These are phyloP conservation scores for Nephelium lappaceum DNA, from an alignment of 345 rosid genomes.

Conservation along the genomic window DNA sequence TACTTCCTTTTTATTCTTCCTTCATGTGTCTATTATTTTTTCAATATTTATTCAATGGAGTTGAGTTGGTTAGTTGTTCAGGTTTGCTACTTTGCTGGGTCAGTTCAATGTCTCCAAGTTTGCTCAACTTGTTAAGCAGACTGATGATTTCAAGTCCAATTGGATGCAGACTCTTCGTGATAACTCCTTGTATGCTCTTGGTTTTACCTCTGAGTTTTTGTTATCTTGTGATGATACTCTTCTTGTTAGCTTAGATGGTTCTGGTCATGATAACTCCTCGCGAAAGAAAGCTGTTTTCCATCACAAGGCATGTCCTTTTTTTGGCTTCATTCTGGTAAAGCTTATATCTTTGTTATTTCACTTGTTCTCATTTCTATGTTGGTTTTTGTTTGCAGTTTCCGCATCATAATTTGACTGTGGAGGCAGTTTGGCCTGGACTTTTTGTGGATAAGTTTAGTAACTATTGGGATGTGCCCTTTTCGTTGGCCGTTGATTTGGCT, in stretches of 20 bases:
- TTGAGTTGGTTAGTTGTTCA: conserved; percentile 20
- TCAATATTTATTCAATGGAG: not conserved
- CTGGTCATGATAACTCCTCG: conserved; percentile 34
- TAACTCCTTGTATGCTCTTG: conserved; percentile 73
- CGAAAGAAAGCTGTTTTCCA: conserved; percentile 72
- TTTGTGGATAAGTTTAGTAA: conserved; percentile 62
- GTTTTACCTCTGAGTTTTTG: conserved; percentile 69
- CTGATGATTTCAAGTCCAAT: conserved; percentile 34
- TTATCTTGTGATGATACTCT: conserved; percentile 71
- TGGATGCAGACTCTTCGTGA: conserved; percentile 48
- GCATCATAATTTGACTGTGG: conserved; percentile 60
- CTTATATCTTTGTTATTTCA: not conserved
- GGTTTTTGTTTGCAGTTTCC: conserved; percentile 58
- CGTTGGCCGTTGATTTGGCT: conserved; percentile 67
- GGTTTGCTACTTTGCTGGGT: conserved; percentile 69
- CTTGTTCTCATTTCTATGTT: not conserved
- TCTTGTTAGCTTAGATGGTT: conserved; percentile 62
- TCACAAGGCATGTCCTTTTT: conserved; percentile 55
- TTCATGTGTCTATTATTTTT: too few relatives aligned
- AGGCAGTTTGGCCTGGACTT: conserved; percentile 78
- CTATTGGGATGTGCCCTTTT: conserved; percentile 88
- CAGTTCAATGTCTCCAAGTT: conserved; percentile 81
- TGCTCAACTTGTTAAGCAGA: conserved; percentile 47
- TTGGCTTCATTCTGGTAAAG: not conserved
- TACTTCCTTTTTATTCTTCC: conserved; percentile 16